A percentile compares a stretch with the other conserved stretches of the same genome.
phyloP scores from a whole-genome alignment of 139 green algal species.

The Ulvella scutata region DNA sequence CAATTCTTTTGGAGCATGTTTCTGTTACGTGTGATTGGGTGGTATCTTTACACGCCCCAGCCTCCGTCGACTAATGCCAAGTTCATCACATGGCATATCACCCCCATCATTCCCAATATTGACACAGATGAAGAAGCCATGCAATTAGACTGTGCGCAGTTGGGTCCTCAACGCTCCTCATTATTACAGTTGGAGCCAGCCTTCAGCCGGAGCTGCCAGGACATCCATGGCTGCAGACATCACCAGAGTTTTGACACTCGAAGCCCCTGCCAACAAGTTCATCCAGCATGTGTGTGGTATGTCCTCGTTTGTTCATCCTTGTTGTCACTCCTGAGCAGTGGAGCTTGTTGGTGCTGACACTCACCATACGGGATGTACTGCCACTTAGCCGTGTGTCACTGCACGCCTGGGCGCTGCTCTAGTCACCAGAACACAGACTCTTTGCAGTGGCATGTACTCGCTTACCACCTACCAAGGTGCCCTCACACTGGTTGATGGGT shows the following conservation, averaged over 20 bases:
- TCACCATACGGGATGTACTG: no score
- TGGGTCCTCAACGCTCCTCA: not conserved
- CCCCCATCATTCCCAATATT: not conserved
- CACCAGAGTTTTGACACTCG: not conserved
- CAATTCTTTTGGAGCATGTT: not conserved
- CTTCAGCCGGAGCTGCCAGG: not conserved
- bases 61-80: not conserved
- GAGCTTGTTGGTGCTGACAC: no score
- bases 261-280: not conserved
- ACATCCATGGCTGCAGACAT: not conserved
- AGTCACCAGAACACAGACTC: no score
- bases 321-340: no score
- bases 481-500: no score
- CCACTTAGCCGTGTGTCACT: no score
- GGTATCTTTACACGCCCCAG: not conserved
- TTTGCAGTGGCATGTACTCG: no score
- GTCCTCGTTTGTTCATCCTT: no score
- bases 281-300: not conserved
- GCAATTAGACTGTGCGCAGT: not conserved
- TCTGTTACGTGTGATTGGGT: not conserved
- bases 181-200: not conserved
- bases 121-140: constrained; percentile 1
- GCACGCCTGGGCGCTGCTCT: no score
- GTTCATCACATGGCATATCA: not conserved
- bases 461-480: no score